Evolutionary conservation across 192 early-diverging fungal genomes (phyloP), one percentile per base, ranked within the genome.

Genomic region (Coemansia sp.): DNA sequence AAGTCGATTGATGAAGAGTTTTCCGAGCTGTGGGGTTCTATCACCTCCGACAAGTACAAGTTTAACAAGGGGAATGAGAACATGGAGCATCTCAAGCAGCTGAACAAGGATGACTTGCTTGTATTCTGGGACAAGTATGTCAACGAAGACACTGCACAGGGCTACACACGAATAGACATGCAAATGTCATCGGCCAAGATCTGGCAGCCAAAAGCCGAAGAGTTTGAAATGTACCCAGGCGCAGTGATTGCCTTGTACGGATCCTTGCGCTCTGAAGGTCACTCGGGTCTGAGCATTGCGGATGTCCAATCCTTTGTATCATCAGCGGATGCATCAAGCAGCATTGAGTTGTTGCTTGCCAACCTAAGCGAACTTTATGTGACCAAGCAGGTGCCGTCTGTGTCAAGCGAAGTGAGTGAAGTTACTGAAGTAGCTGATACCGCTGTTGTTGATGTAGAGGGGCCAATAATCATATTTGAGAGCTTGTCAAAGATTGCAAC

Each of bases 1-100:
- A 92, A 94, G 70, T 88, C 91, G 42, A 73, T 97, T 50, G 50
- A 43, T 2, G 80, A 94, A 42, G 92, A 94, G 68, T 79, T 86
- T 7, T 4, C 26, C 26, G 1, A 26, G 26, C 26, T 26, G 26
- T 26, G 26, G 26, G 26, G 26, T 26, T 1, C 26, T 26, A 26
- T 26, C 26, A 26, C 26, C 26, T 26, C 26, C 26, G 26, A 26
- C 26, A 88, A 80, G 67, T 95, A 91, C 72, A 88, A 93, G 61
- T 97, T 97, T 86, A 84, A 93, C 38, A 74, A 87, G 6, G 8
- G 46, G 10, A 32, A 66, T 6, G 30, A 58, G 0, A 63, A 68
- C 6, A 55, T 77, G 1, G 59, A 55, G 2, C 19, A 55, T 2
- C 43, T 80, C 2, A 46, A 53, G 19, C 17, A 14, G 39, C 49